Evolutionary conservation across 805 yeast species (phyloP), one percentile per base, ranked within the genome.

Genomic region (Diddensiella santjacobensis): DNA sequence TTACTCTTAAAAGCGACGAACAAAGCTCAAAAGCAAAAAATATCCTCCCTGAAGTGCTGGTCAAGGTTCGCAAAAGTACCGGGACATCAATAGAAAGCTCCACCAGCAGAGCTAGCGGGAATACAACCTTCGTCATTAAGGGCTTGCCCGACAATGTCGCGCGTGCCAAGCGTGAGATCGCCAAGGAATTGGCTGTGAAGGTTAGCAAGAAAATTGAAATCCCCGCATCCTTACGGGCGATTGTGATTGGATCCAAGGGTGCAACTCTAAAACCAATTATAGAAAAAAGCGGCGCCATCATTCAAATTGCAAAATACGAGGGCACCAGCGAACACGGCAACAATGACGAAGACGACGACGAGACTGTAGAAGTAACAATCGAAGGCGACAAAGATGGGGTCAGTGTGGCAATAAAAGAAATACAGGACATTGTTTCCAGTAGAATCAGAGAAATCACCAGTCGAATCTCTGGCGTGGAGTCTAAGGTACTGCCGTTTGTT

Each of bases 321-420:
- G 13, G 26, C 13, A 6, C 5, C 29, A 24, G 24, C 26, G 40
- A 40, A 20, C 22, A 26, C 13, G 19, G 23, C 15, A 37, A 26
- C 22, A 72, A 63, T 31, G 78, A 72, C 48, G 82, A 77, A 26
- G 83, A 78, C 49, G 87, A 82, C 54, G 83, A 83, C 31, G 78
- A 72, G 42, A 64, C 77, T n/a, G 73, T 84, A 26, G 71, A 72
- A 29, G 83, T 90, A 47, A 69, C 80, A 22, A 71, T 90, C 48
- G 84, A 79, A 51, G 98, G 97, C 69, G 95, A 89, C 62, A 75
- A 78, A 51, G 95, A 86, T 63, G 89, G 96, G 47, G 85, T 86
- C 57, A 77, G 74, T 54, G 74, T 75, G 43, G 96, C 97, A 24
- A 83, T 83, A 61, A 65, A 70, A 30, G 79, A 74, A 62, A 88